phyloP scores from a whole-genome alignment of 1,139 yeast species.

The Geotrichum restrictum region DNA sequence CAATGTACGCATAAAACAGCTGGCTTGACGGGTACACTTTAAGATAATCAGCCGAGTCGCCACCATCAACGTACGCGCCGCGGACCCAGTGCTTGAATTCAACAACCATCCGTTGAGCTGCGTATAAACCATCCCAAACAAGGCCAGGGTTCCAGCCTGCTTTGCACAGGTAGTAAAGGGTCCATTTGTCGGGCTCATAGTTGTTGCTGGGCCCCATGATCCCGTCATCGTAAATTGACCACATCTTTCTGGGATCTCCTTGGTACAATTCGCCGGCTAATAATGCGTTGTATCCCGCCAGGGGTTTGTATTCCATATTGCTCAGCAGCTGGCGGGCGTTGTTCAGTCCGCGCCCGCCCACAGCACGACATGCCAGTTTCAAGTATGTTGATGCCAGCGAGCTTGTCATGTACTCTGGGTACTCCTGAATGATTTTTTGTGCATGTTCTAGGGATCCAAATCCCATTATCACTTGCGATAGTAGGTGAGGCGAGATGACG shows the following conservation, averaged over 20 bases:
- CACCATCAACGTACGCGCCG: conserved; percentile 31
- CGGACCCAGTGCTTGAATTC: conserved; percentile 49
- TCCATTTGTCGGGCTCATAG: conserved; percentile 29
- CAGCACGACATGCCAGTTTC: conserved; percentile 6
- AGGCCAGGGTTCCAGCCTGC: conserved; percentile 31
- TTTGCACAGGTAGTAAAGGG: conserved; percentile 28
- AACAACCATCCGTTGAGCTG: conserved; percentile 58
- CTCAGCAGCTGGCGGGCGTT: conserved; percentile 3
- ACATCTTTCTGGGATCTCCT: conserved; percentile 21
- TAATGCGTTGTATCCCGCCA: conserved; percentile 22
- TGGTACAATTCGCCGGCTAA: conserved; percentile 23
- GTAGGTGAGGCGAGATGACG: conserved; percentile 22
- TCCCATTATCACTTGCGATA: conserved; percentile 27
- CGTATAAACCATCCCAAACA: conserved; percentile 50
- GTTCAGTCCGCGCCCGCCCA: neutral
- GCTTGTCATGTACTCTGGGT: conserved; percentile 11
- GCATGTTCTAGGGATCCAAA: conserved; percentile 19
- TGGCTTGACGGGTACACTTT: conserved; percentile 45
- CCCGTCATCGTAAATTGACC: conserved; percentile 32
- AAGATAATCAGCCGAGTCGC: conserved; percentile 36
- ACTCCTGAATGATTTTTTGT: conserved; percentile 14
- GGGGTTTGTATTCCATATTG: conserved; percentile 12
- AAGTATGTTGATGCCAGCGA: conserved; percentile 7
- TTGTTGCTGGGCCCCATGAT: conserved; percentile 2
- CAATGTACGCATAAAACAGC: conserved; percentile 53